These are phyloP conservation scores for Magnaporthiopsis poae DNA, from an alignment of 2,329 filamentous ascomycete species.

Conservation along the genomic window DNA sequence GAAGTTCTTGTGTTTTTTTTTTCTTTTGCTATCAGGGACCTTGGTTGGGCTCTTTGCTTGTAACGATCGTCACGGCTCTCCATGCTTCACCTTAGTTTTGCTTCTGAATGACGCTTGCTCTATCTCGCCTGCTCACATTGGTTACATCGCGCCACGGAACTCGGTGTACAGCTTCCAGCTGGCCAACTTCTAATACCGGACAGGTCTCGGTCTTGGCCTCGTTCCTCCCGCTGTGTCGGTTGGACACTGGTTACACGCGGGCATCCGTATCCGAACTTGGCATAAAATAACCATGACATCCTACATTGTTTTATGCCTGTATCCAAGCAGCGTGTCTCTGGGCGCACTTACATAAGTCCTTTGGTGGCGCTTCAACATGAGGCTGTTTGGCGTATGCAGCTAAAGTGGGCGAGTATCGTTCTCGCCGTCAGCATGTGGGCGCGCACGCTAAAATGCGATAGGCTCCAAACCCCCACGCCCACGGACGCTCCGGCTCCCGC, in stretches of 20 bases:
- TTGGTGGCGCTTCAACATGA: background rate
- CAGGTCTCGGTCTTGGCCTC: background rate
- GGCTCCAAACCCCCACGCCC: background rate
- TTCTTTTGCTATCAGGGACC: background rate
- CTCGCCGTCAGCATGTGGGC: too few relatives aligned
- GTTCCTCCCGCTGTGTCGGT: background rate
- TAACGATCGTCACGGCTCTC: background rate
- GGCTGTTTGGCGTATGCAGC: background rate
- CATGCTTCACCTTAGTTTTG: background rate
- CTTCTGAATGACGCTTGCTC: background rate
- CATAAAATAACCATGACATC: background rate
- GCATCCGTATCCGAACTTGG: background rate
- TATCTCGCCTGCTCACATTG: background rate
- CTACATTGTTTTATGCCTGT: background rate
- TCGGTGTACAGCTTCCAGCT: background rate
- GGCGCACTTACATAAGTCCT: conserved; percentile 1
- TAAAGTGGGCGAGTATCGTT: background rate
- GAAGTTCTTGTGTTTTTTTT: background rate
- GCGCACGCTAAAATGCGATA: background rate
- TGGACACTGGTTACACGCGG: too few relatives aligned
- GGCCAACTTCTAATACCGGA: too few relatives aligned
- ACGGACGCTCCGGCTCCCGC: background rate
- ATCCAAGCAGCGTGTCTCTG: background rate
- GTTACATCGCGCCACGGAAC: background rate
- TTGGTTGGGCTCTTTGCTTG: background rate